phyloP scores from a whole-genome alignment of 2,329 filamentous ascomycete genomes.

The Hypoxylon sp. region DNA sequence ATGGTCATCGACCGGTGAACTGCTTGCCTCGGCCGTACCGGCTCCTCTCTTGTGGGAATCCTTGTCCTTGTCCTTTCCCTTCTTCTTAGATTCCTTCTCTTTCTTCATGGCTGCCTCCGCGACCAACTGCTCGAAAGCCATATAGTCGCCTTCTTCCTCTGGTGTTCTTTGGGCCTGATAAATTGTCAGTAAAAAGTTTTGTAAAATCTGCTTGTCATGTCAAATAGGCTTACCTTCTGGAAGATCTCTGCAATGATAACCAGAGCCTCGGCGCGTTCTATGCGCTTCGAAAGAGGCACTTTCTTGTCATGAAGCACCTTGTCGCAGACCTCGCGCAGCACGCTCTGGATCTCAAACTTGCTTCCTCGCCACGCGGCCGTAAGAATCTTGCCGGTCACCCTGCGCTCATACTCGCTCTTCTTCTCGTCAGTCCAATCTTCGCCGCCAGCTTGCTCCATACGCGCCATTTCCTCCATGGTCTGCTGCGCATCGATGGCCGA shows the following conservation, averaged over 20 bases:
- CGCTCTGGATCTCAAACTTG: constrained; percentile 98
- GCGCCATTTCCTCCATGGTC: constrained; percentile 99
- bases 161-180: constrained; percentile 82
- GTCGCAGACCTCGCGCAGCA: constrained; percentile 94
- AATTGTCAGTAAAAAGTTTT: constrained; percentile 21
- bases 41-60: constrained; percentile 44
- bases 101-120: constrained; percentile 97
- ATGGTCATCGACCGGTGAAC: constrained; percentile 29
- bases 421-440: constrained; percentile 99
- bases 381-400: constrained; percentile 96
- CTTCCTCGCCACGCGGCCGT: constrained; percentile 95
- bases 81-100: constrained; percentile 80
- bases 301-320: constrained; percentile 80
- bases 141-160: constrained; percentile 97
- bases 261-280: constrained; percentile 90
- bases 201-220: neutral
- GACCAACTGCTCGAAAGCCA: constrained; percentile 98
- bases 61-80: constrained; percentile 64
- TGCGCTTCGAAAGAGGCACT: constrained; percentile 81
- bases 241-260: constrained; percentile 91
- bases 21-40: constrained; percentile 29
- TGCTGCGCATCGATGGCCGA: constrained; percentile 97
- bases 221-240: constrained; percentile 69
- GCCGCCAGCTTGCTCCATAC: constrained; percentile 90
- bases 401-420: constrained; percentile 92